Evolutionary conservation across 1,139 yeast species (phyloP), one percentile per base, ranked within the genome.

Genomic region (Saccharomyces hybrid): DNA sequence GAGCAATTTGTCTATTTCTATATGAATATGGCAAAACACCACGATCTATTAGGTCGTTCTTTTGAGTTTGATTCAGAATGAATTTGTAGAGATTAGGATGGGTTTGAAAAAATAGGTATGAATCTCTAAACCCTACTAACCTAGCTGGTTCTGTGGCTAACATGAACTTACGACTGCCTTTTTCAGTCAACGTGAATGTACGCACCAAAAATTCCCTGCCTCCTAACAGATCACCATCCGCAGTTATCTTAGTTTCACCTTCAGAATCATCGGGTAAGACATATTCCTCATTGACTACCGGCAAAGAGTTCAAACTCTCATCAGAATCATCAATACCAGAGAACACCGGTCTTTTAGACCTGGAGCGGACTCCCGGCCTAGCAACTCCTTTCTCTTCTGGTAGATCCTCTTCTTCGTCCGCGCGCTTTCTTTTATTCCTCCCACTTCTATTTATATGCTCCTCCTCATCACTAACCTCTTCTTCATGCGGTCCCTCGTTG

Each of bases 131-230:
- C 3, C 98, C 98, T 62, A 91, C 90, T 64, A 91, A 82, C 61
- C 98, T 78, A 0, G 99, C 98, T 1, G 97, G 97, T 67, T 91
- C 98, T 0, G 98, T 91, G 1, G 97, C 87, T 50, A 93, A 80
- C 96, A 93, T 90, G 70, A 82, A 93, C 56, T 84, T 76, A 58
- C 83, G 77, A 44, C 82, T 80, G 3, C 96, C 97, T 56, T 84
- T 80, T 3, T 87, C 89, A 47, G 78, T 72, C 9, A 91, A 79
- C 3, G 88, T 88, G 71, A 93, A 93, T 0, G 95, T 83, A 58
- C 91, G 84, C 58, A 89, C 86, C 57, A 93, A 77, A 72, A 80
- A 93, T 63, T 82, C 80, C 60, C 98, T 78, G 14, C 82, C 95
- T 1, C 88, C 97, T 49, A 71, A 68, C 55, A 95, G 74, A 54